Conservation (phyloP, 2,329 filamentous ascomycete species). For the Colletotrichum sublineola region DNA sequence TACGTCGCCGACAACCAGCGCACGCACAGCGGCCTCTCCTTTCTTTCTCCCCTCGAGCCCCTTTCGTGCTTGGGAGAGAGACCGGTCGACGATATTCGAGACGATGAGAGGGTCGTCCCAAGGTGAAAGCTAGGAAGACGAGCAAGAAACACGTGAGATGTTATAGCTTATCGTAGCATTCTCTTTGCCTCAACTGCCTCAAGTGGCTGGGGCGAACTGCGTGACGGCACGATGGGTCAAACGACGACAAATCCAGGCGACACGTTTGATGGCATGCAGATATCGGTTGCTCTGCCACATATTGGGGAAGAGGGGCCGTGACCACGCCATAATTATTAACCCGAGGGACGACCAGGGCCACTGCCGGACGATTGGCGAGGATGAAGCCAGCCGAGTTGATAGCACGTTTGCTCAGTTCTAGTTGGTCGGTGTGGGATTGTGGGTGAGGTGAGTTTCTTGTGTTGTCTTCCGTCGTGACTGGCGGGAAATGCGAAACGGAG, state of each 20-base stretch:
- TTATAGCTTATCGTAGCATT: not conserved
- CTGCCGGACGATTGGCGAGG: conserved; percentile 3
- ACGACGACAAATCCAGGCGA: conserved; percentile 20
- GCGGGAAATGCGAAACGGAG: not conserved
- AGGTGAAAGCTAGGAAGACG: not conserved
- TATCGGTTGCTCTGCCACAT: conserved; percentile 5
- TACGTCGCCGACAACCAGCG: conserved; percentile 31
- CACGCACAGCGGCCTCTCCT: conserved; percentile 10
- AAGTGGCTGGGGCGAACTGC: conserved; percentile 19
- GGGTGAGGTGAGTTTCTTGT: conserved; percentile 16
- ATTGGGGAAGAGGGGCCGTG: not conserved
- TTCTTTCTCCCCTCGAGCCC: not conserved
- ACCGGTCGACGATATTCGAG: conserved; percentile 29
- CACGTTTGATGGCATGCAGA: conserved; percentile 32
- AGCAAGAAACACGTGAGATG: not conserved
- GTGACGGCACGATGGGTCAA: conserved; percentile 25
- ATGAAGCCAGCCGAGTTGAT: conserved; percentile 16
- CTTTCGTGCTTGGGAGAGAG: conserved; percentile 8
- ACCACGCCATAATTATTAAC: conserved; percentile 17
- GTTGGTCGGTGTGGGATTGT: not conserved
- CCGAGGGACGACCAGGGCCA: conserved; percentile 5
- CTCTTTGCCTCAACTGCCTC: conserved; percentile 13
- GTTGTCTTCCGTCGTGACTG: not conserved
- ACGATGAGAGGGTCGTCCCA: conserved; percentile 31
- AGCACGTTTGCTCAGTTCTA: conserved; percentile 17